These are phyloP conservation scores for Orbilia quercus DNA, from an alignment of 2,329 filamentous ascomycete genomes.

Conservation along the genomic window DNA sequence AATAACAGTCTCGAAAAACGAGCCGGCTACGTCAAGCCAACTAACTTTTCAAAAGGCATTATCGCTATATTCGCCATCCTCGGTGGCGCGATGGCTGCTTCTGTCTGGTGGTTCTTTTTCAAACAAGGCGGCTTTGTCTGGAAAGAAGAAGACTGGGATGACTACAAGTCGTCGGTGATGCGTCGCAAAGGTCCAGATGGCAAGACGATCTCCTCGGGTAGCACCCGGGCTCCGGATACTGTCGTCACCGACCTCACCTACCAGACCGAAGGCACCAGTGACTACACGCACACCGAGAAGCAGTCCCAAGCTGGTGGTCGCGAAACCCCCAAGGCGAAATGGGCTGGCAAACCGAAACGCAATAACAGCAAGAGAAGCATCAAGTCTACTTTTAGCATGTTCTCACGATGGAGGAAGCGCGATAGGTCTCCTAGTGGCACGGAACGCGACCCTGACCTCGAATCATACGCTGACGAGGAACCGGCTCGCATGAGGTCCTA, in stretches of 20 bases:
- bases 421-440: slow-evolving; percentile 43
- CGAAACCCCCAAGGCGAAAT: slow-evolving; percentile 45
- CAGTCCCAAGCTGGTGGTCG: slow-evolving; percentile 23
- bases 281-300: slow-evolving; percentile 39
- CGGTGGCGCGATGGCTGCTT: slow-evolving; percentile 78
- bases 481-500: slow-evolving; percentile 54
- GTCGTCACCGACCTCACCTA: slow-evolving; percentile 54
- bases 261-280: slow-evolving; percentile 35
- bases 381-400: slow-evolving; percentile 25
- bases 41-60: slow-evolving; percentile 68
- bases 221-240: slow-evolving; percentile 51
- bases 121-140: slow-evolving; percentile 95
- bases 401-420: slow-evolving; percentile 43
- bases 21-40: slow-evolving; percentile 56
- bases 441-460: slow-evolving; percentile 44
- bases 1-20: slow-evolving; percentile 34
- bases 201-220: slow-evolving; percentile 54
- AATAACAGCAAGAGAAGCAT: slow-evolving; percentile 52
- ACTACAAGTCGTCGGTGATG: slow-evolving; percentile 95
- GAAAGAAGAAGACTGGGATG: slow-evolving; percentile 89
- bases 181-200: slow-evolving; percentile 74
- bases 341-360: slow-evolving; percentile 41
- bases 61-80: slow-evolving; percentile 88
- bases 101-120: slow-evolving; percentile 96
- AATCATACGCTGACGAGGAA: slow-evolving; percentile 54